Evolutionary conservation across 495 filamentous ascomycete species (phyloP).

Genomic region (Neurospora sp.): DNA sequence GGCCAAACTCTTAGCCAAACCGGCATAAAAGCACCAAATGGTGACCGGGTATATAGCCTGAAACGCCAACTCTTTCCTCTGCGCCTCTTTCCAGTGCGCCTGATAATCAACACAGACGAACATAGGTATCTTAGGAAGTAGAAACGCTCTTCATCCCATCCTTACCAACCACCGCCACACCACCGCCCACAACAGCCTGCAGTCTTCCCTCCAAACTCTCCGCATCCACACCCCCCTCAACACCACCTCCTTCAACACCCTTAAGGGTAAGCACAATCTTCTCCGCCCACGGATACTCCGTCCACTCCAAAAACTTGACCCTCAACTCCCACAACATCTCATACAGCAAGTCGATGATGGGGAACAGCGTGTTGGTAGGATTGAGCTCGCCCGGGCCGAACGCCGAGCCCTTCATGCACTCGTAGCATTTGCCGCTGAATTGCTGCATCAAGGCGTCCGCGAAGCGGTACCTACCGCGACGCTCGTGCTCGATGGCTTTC

Average conservation of each 20-base stretch:
- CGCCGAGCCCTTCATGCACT: constrained; percentile 1
- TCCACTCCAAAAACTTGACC: not conserved
- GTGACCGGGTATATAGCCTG: not conserved
- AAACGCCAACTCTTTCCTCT: not conserved
- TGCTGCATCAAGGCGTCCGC: not conserved
- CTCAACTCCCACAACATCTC: constrained; percentile 2
- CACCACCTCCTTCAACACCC: no score
- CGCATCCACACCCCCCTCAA: no score
- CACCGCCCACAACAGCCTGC: not conserved
- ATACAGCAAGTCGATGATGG: constrained; percentile 3
- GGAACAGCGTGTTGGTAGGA: constrained; percentile 6
- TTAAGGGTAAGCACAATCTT: not conserved
- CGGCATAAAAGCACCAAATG: not conserved
- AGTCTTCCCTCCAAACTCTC: not conserved
- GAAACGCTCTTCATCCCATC: no score
- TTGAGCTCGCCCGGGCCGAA: not conserved
- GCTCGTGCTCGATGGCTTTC: not conserved
- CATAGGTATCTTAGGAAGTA: no score
- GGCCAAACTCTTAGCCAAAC: not conserved
- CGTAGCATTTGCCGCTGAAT: not conserved
- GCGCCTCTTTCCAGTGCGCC: no score
- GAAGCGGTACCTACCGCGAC: not conserved
- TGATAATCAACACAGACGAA: no score
- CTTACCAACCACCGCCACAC: no score
- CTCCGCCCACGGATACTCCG: not conserved